A percentile compares a stretch with the other conserved stretches of the same genome.
These are phyloP conservation scores for Suhomyces choctaworum DNA, from an alignment of 1,139 yeast genomes.

Conservation along the genomic window DNA sequence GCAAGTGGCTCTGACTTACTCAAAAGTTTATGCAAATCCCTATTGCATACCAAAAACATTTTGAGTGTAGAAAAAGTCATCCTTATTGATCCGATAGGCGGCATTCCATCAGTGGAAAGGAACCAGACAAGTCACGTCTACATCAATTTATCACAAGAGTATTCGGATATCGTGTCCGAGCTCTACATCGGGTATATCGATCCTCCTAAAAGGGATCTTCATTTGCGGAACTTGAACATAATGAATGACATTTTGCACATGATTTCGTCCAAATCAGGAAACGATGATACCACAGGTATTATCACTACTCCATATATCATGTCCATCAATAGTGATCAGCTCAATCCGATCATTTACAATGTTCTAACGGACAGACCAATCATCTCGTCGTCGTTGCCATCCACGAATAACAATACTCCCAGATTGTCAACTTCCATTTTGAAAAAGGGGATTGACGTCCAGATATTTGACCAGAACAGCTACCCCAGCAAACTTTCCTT, in stretches of 20 bases:
- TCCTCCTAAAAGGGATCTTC: conserved; percentile 48
- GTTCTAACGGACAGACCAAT: conserved; percentile 87
- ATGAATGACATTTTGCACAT: conserved; percentile 48
- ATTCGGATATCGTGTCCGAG: conserved; percentile 63
- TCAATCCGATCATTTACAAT: conserved; percentile 85
- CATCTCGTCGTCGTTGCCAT: conserved; percentile 90
- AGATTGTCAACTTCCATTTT: conserved; percentile 73
- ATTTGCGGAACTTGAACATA: conserved; percentile 53
- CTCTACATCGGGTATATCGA: conserved; percentile 53
- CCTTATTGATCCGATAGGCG: conserved; percentile 79
- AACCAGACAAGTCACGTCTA: conserved; percentile 83
- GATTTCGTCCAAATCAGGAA: conserved; percentile 31
- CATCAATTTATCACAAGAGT: conserved; percentile 83
- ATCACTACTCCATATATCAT: conserved; percentile 45
- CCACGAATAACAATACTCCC: conserved; percentile 64
- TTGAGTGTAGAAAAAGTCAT: conserved; percentile 76
- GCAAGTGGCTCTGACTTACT: conserved; percentile 36
- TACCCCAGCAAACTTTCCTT: conserved; percentile 39
- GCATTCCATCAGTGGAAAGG: conserved; percentile 85
- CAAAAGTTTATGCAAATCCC: conserved; percentile 27
- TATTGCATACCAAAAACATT: conserved; percentile 29
- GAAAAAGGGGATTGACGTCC: conserved; percentile 73
- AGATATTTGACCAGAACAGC: conserved; percentile 41
- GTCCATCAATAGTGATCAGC: conserved; percentile 46
- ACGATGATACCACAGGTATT: conserved; percentile 48